Evolutionary conservation across 306 rosid genomes (phyloP).

Genomic region (Erythrophleum fordii): DNA sequence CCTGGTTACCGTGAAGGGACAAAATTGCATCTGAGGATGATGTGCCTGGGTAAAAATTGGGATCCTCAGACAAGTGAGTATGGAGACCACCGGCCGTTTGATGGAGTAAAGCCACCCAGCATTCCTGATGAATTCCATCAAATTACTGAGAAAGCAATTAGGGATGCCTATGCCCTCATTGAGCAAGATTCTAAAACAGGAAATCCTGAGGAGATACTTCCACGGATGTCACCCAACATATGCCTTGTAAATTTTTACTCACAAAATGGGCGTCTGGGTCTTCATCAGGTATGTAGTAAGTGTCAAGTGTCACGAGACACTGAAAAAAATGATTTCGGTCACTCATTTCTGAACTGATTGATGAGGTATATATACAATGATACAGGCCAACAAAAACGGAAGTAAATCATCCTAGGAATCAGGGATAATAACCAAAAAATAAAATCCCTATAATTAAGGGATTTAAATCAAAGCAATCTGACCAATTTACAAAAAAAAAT

Average conservation of each 20-base stretch:
- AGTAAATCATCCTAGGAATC: too few species aligned
- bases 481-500: too few species aligned
- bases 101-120: slow-evolving; percentile 57
- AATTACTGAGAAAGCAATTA: slow-evolving; percentile 52
- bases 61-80: slow-evolving; percentile 66
- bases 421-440: too few species aligned
- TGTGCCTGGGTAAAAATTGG: slow-evolving; percentile 92
- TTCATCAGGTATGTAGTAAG: slow-evolving; percentile 71
- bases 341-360: too few species aligned
- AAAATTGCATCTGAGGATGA: slow-evolving; percentile 70
- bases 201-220: slow-evolving; percentile 39
- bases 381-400: too few species aligned
- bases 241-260: slow-evolving; percentile 79
- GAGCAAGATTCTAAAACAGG: slow-evolving; percentile 23
- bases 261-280: slow-evolving; percentile 65
- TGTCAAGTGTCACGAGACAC: too few species aligned
- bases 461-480: too few species aligned
- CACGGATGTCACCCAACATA: slow-evolving; percentile 58
- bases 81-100: slow-evolving; percentile 51
- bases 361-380: too few species aligned
- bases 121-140: slow-evolving; percentile 56
- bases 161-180: slow-evolving; percentile 42
- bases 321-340: too few species aligned
- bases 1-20: slow-evolving; percentile 71
- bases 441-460: too few species aligned